Evolutionary conservation across 768 basidiomycete genomes (phyloP).

Genomic region (Termitomyces sp.): DNA sequence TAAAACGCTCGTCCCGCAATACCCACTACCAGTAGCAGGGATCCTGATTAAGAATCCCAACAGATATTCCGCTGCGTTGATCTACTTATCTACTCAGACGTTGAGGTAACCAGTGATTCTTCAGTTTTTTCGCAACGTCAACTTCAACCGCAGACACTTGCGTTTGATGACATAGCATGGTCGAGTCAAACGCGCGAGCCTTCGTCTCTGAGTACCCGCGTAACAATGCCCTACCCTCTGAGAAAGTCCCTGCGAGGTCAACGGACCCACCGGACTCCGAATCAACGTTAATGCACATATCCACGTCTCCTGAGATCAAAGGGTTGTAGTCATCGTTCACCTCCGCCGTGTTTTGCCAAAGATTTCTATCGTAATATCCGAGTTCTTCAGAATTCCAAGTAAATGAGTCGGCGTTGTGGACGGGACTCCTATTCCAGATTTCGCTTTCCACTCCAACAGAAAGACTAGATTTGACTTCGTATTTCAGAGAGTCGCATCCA

Average conservation of each 20-base stretch:
- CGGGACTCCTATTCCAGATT: not conserved
- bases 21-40: too few relatives aligned
- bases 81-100: slow-evolving; percentile 23
- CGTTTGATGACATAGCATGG: not conserved
- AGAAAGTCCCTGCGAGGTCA: slow-evolving; percentile 27
- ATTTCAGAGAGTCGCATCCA: not conserved
- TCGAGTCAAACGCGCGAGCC: slow-evolving; percentile 1
- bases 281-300: slow-evolving; percentile 7
- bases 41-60: too few relatives aligned
- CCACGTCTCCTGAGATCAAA: not conserved
- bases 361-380: not conserved
- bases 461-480: not conserved
- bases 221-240: slow-evolving; percentile 53
- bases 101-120: slow-evolving; percentile 66
- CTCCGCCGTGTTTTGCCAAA: not conserved
- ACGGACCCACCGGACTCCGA: not conserved
- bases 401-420: not conserved
- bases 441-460: not conserved
- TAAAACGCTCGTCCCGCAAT: too few relatives aligned
- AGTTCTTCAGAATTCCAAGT: not conserved
- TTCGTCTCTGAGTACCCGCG: slow-evolving; percentile 28
- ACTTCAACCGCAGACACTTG: slow-evolving; percentile 47
- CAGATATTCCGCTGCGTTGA: too few relatives aligned
- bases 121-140: slow-evolving; percentile 56
- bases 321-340: not conserved